Conservation (phyloP, 352 stramenopile species). For the Pythium plurisporium region DNA sequence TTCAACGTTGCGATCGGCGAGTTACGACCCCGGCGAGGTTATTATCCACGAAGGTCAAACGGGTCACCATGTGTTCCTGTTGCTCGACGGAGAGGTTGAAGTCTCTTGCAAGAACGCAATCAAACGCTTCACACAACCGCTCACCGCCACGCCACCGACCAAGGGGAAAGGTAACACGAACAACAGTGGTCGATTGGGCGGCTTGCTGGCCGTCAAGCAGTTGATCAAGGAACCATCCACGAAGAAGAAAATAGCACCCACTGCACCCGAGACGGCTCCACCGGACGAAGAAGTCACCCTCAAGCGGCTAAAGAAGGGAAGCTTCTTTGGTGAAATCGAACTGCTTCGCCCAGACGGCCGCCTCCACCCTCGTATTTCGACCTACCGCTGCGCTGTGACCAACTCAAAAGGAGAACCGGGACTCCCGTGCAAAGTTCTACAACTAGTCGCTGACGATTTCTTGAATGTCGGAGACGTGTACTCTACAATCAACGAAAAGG, state of each 20-base stretch:
- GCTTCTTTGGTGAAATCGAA: slow-evolving; percentile 80
- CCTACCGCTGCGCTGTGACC: slow-evolving; percentile 42
- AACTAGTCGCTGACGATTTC: slow-evolving; percentile 76
- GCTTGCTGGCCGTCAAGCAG: slow-evolving; percentile 22
- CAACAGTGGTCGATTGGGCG: slow-evolving; percentile 25
- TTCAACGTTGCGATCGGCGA: slow-evolving; percentile 65
- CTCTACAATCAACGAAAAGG: slow-evolving; percentile 58
- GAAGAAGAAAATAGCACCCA: slow-evolving; percentile 1
- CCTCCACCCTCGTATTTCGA: slow-evolving; percentile 67
- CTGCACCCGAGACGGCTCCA: neutral
- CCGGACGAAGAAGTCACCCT: slow-evolving; percentile 49
- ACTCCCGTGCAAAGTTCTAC: slow-evolving; percentile 65
- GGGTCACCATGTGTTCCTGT: slow-evolving; percentile 72
- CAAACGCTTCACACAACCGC: slow-evolving; percentile 28
- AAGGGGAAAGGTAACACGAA: neutral
- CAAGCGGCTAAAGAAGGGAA: slow-evolving; percentile 57
- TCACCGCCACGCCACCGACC: slow-evolving; percentile 10
- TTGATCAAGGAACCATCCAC: slow-evolving; percentile 1
- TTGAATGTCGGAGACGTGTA: slow-evolving; percentile 75
- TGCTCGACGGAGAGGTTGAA: slow-evolving; percentile 74
- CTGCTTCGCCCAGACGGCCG: slow-evolving; percentile 63
- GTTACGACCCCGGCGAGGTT: slow-evolving; percentile 54
- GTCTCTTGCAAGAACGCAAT: slow-evolving; percentile 78
- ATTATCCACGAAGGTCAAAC: slow-evolving; percentile 75
- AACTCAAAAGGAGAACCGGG: slow-evolving; percentile 11